Evolutionary conservation across 2,329 filamentous ascomycete genomes (phyloP).

Genomic region (Diaporthe citrichinensis): DNA sequence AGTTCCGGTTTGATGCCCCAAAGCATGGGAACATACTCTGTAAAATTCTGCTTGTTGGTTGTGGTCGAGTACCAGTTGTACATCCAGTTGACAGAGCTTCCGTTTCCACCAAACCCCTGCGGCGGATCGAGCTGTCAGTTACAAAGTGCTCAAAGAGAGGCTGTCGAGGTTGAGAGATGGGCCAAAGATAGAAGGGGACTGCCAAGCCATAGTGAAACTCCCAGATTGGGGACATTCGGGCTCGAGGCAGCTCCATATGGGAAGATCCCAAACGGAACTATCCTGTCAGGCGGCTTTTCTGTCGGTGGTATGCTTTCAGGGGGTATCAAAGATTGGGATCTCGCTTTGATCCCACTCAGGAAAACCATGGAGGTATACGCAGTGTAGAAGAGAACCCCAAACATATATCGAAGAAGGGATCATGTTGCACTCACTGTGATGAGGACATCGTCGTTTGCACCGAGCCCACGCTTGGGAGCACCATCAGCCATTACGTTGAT

Average conservation of each 20-base stretch:
- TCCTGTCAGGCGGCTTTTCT: background rate
- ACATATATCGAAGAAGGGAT: background rate
- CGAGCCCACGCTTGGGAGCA: constrained; percentile 44
- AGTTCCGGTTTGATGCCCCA: constrained; percentile 43
- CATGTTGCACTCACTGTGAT: constrained; percentile 36
- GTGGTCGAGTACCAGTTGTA: constrained; percentile 48
- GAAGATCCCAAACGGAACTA: background rate
- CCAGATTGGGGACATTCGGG: background rate
- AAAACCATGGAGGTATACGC: background rate
- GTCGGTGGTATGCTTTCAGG: background rate
- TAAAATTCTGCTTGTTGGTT: constrained; percentile 42
- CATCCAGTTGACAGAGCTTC: constrained; percentile 45
- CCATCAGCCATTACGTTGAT: constrained; percentile 6
- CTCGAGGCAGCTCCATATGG: background rate
- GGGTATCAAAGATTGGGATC: background rate
- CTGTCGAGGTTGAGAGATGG: background rate
- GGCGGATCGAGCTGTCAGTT: background rate
- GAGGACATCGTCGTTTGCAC: constrained; percentile 44
- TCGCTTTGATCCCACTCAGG: background rate
- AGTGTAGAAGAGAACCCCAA: background rate
- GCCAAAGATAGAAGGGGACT: no score
- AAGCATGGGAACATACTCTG: constrained; percentile 47
- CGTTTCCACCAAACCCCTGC: constrained; percentile 42
- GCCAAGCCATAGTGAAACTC: no score
- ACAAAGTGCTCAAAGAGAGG: background rate